Evolutionary conservation across 2,329 filamentous ascomycete species (phyloP), one percentile per base, ranked within the genome.

Genomic region (Clarireedia homoeocarpa): DNA sequence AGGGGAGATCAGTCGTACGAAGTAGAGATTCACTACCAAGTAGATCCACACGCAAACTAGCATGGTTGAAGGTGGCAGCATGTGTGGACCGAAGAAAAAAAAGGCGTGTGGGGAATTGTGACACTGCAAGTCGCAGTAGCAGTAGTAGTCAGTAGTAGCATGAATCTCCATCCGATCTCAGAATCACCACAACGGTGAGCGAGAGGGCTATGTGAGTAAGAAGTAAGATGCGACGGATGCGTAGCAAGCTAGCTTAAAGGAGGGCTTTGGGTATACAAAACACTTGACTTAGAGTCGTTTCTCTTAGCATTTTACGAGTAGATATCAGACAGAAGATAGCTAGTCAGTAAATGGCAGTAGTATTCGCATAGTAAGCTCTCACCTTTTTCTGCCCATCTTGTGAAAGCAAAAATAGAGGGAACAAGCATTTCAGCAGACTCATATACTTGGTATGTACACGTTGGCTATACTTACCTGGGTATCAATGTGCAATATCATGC

Each of bases 81-180:
- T 27, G 6, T 55, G 42, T 55, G 52, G 45, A 55, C 39, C 26
- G 46, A 48, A 27, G 30, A 45, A 45, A 45, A 45, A 50, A 50
- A 36, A 24, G 17, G 38, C 36, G 46, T 55, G 52, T 50, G 46
- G 52, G 52, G 52, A 55, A 48, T 7, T 20, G 42, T 45, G 15
- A 42, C 9, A 42, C 39, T 42, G 30, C 30, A 34, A 34, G 30
- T 34, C 30, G 30, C 10, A 34, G 30, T 34, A 34, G 30, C 30
- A 34, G 9, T 34, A 14, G 30, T 5, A 34, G 30, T 20, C 30
- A 34, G 12, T 34, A 14, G 9, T 34, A 34, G 30, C 30, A 34
- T 34, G 30, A 34, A 34, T 34, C 30, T 34, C 12, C 10, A 34
- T 34, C 30, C 30, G 20, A 46, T 30, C 24, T 34, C 51, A 7